Conservation (phyloP, 257 asterid genomes). For the Orobanche coerulescens region DNA sequence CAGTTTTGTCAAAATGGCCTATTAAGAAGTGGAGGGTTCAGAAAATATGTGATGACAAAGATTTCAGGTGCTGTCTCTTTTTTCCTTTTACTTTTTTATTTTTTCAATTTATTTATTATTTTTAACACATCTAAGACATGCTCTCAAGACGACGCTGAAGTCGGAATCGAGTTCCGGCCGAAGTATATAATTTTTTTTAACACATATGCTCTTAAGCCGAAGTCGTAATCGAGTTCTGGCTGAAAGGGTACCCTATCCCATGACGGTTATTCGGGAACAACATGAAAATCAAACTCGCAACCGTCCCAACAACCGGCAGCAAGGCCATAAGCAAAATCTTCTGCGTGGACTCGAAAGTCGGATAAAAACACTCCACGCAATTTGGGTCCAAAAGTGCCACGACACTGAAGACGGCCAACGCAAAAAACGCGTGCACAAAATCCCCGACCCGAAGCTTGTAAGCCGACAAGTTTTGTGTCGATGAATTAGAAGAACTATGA, state of each 20-base stretch:
- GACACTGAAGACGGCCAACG: conserved; percentile 45
- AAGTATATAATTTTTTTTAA: not conserved
- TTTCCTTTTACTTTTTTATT: no score
- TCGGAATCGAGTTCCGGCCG: no score
- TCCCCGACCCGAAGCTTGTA: conserved; percentile 53
- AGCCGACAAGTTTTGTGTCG: conserved; percentile 31
- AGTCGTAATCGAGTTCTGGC: conserved; percentile 13
- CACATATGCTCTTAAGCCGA: not conserved
- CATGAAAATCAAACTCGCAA: conserved; percentile 43
- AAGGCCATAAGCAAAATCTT: conserved; percentile 47
- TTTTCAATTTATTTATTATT: no score
- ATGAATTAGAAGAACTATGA: not conserved
- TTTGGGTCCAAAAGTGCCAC: conserved; percentile 58
- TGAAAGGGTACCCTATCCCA: conserved; percentile 63
- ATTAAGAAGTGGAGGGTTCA: conserved; percentile 71
- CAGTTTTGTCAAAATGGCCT: conserved; percentile 85
- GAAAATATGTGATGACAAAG: conserved; percentile 67
- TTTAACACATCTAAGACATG: no score
- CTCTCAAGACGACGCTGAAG: no score
- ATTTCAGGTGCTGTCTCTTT: conserved; percentile 53
- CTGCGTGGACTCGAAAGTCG: conserved; percentile 46
- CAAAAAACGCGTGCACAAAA: conserved; percentile 51
- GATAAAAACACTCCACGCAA: conserved; percentile 59
- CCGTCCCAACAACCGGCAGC: conserved; percentile 56
- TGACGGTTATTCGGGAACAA: conserved; percentile 59